Evolutionary conservation across 2,329 filamentous ascomycete genomes (phyloP).

Genomic region (Colletotrichum filicis): DNA sequence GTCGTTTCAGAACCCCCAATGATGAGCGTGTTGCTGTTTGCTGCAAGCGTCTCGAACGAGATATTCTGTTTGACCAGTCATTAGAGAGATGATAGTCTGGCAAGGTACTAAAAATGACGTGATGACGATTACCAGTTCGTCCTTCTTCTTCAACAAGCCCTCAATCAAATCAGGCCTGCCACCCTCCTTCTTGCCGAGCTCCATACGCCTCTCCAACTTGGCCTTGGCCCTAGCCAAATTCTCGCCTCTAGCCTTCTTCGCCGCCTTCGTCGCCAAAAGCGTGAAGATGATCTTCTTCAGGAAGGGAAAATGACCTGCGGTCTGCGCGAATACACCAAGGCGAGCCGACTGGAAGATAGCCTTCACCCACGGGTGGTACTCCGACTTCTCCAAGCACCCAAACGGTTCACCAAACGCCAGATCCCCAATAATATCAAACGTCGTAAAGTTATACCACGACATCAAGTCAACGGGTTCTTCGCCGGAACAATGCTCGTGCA

Average conservation of each 20-base stretch:
- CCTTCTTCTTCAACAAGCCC: slow-evolving; percentile 32
- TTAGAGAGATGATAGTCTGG: too few relatives aligned
- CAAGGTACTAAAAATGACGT: too few relatives aligned
- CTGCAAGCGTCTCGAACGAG: too few relatives aligned
- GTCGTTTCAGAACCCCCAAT: slow-evolving; percentile 47
- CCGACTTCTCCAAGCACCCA: slow-evolving; percentile 27
- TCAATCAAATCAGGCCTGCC: slow-evolving; percentile 37
- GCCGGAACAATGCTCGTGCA: slow-evolving; percentile 24
- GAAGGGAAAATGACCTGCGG: slow-evolving; percentile 1
- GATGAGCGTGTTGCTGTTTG: slow-evolving; percentile 28
- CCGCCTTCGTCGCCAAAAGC: background rate
- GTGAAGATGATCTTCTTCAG: background rate
- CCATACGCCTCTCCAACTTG: slow-evolving; percentile 30
- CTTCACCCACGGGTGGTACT: slow-evolving; percentile 30
- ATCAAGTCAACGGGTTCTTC: slow-evolving; percentile 33
- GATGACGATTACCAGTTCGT: slow-evolving; percentile 8
- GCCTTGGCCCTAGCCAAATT: background rate
- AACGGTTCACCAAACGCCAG: slow-evolving; percentile 37
- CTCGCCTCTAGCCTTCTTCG: background rate
- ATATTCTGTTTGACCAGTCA: too few relatives aligned
- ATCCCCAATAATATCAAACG: background rate
- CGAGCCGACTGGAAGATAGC: slow-evolving; percentile 13
- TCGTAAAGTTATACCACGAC: slow-evolving; percentile 15
- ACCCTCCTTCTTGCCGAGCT: slow-evolving; percentile 7
- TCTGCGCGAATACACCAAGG: background rate